These are phyloP conservation scores for Phytophthora citrophthora DNA, from an alignment of 352 stramenopile genomes.

Conservation along the genomic window DNA sequence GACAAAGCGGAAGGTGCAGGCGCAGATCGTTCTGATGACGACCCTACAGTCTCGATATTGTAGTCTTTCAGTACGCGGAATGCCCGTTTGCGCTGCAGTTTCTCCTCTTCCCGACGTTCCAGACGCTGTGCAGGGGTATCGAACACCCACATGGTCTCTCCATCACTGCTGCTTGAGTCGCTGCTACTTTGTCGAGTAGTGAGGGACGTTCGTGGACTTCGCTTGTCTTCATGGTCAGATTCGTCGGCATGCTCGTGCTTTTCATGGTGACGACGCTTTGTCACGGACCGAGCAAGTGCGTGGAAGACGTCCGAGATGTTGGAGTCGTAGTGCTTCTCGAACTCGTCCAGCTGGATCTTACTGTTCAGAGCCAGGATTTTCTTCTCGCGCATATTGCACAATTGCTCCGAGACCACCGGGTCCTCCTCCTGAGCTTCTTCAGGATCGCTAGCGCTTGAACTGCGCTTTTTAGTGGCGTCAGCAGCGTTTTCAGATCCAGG, in stretches of 20 bases:
- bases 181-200: conserved; percentile 23
- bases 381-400: conserved; percentile 61
- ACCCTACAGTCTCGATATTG: conserved; percentile 39
- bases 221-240: conserved; percentile 11
- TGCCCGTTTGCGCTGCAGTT: conserved; percentile 45
- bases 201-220: conserved; percentile 5
- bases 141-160: conserved; percentile 58
- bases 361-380: conserved; percentile 65
- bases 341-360: conserved; percentile 57
- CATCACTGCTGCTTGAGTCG: conserved; percentile 35
- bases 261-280: conserved; percentile 22
- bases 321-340: conserved; percentile 72
- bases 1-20: conserved; percentile 6
- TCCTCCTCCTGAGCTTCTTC: neutral
- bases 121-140: conserved; percentile 56
- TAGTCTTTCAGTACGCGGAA: conserved; percentile 65
- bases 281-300: conserved; percentile 49
- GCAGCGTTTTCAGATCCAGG: conserved; percentile 7
- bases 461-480: conserved; percentile 3
- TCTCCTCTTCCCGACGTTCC: conserved; percentile 55
- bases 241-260: conserved; percentile 12
- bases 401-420: conserved; percentile 13
- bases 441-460: neutral
- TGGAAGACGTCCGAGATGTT: conserved; percentile 67
- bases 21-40: conserved; percentile 2